Conservation (phyloP, 2,329 filamentous ascomycete genomes). For the Tolypocladium ovalisporum region DNA sequence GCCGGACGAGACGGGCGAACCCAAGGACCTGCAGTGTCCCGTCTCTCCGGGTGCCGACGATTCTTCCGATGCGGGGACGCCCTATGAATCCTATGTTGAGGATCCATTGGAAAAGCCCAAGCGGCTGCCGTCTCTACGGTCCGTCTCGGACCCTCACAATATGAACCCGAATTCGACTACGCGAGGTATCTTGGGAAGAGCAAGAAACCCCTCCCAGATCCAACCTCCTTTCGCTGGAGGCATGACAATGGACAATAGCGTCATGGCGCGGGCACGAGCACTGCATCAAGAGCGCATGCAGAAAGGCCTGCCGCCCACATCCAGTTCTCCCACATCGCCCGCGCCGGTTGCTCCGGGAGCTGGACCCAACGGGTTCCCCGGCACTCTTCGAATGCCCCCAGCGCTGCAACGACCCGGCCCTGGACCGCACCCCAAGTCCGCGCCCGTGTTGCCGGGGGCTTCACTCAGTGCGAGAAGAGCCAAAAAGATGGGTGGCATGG, state of each 20-base stretch:
- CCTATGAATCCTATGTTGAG: constrained; percentile 24
- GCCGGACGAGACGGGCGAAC: constrained; percentile 32
- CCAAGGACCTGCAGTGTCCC: constrained; percentile 22
- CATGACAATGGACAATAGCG: constrained; percentile 24
- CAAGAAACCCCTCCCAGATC: constrained; percentile 38
- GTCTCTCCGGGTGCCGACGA: constrained; percentile 32
- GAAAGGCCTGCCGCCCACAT: constrained; percentile 25
- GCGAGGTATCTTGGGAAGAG: constrained; percentile 62
- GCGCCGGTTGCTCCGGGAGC: constrained; percentile 20
- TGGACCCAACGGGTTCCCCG: constrained; percentile 31
- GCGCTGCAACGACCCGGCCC: constrained; percentile 33
- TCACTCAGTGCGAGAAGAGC: constrained; percentile 57
- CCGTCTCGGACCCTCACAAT: constrained; percentile 45
- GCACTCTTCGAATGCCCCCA: constrained; percentile 29
- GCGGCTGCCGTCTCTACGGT: constrained; percentile 48
- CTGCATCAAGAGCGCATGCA: constrained; percentile 35
- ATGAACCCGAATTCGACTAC: constrained; percentile 83
- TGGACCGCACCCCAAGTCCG: constrained; percentile 40
- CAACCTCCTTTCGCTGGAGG: constrained; percentile 23
- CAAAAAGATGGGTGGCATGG: constrained; percentile 29
- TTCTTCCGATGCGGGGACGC: constrained; percentile 37
- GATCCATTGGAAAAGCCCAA: constrained; percentile 24
- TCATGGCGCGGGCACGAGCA: constrained; percentile 36
- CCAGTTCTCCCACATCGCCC: constrained; percentile 17
- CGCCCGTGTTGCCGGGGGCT: constrained; percentile 38